Evolutionary conservation across 345 rosid species (phyloP).

Genomic region (Limnanthes douglasii): DNA sequence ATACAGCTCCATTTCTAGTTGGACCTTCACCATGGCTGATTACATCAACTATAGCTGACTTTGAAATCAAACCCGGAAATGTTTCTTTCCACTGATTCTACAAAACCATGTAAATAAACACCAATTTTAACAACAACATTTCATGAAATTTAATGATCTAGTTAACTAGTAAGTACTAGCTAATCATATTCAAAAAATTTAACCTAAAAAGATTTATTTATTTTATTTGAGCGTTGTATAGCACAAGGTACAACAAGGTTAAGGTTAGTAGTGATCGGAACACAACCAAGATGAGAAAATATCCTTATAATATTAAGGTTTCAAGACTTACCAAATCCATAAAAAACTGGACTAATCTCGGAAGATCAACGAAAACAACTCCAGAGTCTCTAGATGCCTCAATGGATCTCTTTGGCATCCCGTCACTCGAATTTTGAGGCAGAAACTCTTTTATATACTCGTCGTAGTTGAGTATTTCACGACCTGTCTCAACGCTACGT

Average conservation of each 20-base stretch:
- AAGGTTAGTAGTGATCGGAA: no score
- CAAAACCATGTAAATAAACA: no score
- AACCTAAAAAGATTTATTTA: no score
- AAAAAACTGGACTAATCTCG: slow-evolving; percentile 65
- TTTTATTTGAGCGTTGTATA: no score
- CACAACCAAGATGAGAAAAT: background rate
- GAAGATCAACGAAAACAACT: slow-evolving; percentile 70
- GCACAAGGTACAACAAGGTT: no score
- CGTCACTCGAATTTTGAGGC: slow-evolving; percentile 14
- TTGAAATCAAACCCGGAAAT: slow-evolving; percentile 89
- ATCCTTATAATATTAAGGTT: background rate
- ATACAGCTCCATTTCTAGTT: slow-evolving; percentile 58
- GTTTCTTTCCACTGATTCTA: slow-evolving; percentile 94
- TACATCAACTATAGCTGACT: slow-evolving; percentile 75
- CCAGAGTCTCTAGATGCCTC: slow-evolving; percentile 87
- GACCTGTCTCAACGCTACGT: slow-evolving; percentile 80
- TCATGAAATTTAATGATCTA: background rate
- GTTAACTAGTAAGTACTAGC: no score
- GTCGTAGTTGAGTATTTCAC: slow-evolving; percentile 91
- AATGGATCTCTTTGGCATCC: slow-evolving; percentile 40
- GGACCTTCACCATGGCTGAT: slow-evolving; percentile 72
- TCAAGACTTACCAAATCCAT: slow-evolving; percentile 58
- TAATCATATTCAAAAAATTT: no score
- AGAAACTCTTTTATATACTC: slow-evolving; percentile 69
- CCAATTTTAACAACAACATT: background rate